Percentiles rank a stretch among this genome's conserved stretches.
Evolutionary conservation across 78 protist species (phyloP).

Genomic region (Goniomonas avonlea): DNA sequence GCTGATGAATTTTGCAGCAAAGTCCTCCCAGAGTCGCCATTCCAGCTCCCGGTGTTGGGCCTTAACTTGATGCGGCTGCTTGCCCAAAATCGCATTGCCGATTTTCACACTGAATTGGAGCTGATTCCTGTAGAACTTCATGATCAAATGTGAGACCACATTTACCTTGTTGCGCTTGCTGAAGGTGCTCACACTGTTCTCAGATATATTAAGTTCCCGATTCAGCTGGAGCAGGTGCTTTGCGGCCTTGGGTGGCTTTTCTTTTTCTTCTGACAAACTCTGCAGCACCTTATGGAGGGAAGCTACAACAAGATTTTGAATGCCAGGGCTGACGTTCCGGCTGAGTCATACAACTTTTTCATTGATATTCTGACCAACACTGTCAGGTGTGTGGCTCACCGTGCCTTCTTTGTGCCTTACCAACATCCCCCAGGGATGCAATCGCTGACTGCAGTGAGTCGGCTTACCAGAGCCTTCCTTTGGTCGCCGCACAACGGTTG

Average conservation of each 20-base stretch:
- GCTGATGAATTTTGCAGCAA: too few species aligned
- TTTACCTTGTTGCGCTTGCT: neutral
- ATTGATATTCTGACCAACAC: constrained; percentile 15
- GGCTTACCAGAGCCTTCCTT: neutral
- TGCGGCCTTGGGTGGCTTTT: too few species aligned
- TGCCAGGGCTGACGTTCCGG: neutral
- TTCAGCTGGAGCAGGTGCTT: constrained; percentile 49
- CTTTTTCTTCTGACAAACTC: too few species aligned
- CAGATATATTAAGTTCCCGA: neutral
- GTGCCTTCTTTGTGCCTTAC: neutral
- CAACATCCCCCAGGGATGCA: neutral
- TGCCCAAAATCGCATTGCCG: constrained; percentile 33
- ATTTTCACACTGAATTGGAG: constrained; percentile 57
- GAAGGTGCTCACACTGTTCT: neutral
- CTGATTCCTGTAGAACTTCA: neutral
- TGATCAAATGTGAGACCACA: neutral
- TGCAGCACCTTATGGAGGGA: constrained; percentile 61
- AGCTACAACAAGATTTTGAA: constrained; percentile 21
- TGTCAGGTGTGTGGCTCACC: neutral
- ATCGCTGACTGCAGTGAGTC: constrained; percentile 12
- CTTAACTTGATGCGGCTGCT: constrained; percentile 60
- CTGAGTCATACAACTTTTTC: neutral
- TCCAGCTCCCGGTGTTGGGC: constrained; percentile 36
- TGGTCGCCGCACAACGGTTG: neutral
- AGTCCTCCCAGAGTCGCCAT: too few species aligned